Evolutionary conservation across 495 filamentous ascomycete genomes (phyloP), one percentile per base, ranked within the genome.

Genomic region (Bombardia bombarda): DNA sequence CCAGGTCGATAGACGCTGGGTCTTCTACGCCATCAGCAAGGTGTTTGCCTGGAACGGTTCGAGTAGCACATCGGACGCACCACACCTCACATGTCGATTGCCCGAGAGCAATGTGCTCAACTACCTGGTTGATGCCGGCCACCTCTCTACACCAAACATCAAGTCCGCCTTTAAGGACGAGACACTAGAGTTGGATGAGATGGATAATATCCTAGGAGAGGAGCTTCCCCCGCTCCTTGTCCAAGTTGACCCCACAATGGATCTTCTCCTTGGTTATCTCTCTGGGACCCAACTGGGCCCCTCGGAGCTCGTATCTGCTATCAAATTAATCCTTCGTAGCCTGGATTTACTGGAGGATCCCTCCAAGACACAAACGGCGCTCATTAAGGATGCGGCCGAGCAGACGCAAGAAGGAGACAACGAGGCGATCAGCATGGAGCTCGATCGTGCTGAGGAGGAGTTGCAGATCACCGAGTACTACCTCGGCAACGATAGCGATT

Each of bases 91-190:
- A 3, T 66, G 66, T 47, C 43, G 67, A 64, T 33, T 84, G 56
- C 70, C 79, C 58, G 51, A 63, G 51, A 56, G 68, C 51, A 61
- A 76, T 62, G 46, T 80, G 49, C 57, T 76, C 45, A 67, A 72
- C 14, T 86, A 83, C 67, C 69, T 89, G 1, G 67, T 80, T 14
- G 61, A 73, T 24, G 63, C 73, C 7, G 80, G 82, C n/a, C 73
- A 84, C 42, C 46, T 89, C 25, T 78, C 74, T 8, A 50, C 70
- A 1, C 69, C 74, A 10, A 83, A 82, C 36, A 61, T 87, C 28
- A 79, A 79, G 45, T 72, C 69, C 48, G 65, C 82, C 43, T 61
- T 84, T 64, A 60, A 67, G 62, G 61, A 67, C 28, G 74, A 72
- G 49, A 67, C 68, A 0, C 55, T 42, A n/a, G 63, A 60, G 17